Conservation (phyloP, 495 filamentous ascomycete species). For the Tuber microsphaerosporum region DNA sequence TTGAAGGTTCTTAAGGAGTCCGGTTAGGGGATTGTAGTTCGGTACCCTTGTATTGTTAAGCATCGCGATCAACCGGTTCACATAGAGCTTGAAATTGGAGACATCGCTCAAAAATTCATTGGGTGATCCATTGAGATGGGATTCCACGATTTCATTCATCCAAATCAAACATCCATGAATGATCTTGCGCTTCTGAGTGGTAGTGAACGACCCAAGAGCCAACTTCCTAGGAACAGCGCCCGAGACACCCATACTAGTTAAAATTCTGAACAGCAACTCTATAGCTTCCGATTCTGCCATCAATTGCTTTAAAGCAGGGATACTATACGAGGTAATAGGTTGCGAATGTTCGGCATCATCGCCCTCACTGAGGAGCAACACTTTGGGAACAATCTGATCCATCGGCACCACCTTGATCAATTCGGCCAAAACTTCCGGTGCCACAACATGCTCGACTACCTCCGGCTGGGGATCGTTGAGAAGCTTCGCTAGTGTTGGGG, state of each 20-base stretch:
- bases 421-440: slow-evolving; percentile 38
- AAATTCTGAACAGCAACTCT: slow-evolving; percentile 37
- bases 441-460: slow-evolving; percentile 42
- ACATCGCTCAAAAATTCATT: slow-evolving; percentile 39
- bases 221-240: slow-evolving; percentile 39
- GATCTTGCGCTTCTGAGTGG: slow-evolving; percentile 39
- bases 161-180: slow-evolving; percentile 39
- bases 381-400: slow-evolving; percentile 42
- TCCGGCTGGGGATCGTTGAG: slow-evolving; percentile 41
- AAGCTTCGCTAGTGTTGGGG: slow-evolving; percentile 40
- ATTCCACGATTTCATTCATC: slow-evolving; percentile 41
- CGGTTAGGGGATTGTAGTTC: slow-evolving; percentile 29
- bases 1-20: slow-evolving; percentile 34
- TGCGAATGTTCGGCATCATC: slow-evolving; percentile 41
- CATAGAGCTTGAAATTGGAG: slow-evolving; percentile 37
- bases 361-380: slow-evolving; percentile 38
- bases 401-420: slow-evolving; percentile 40
- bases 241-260: slow-evolving; percentile 37
- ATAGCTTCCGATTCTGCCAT: slow-evolving; percentile 37
- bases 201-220: slow-evolving; percentile 37
- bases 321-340: slow-evolving; percentile 31
- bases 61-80: slow-evolving; percentile 40
- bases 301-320: slow-evolving; percentile 37
- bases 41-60: slow-evolving; percentile 38
- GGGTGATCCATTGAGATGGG: slow-evolving; percentile 21